A percentile compares a stretch with the other conserved stretches of the same genome.
Evolutionary conservation across 306 rosid species (phyloP).

Genomic region (Spatholobus suberectus): DNA sequence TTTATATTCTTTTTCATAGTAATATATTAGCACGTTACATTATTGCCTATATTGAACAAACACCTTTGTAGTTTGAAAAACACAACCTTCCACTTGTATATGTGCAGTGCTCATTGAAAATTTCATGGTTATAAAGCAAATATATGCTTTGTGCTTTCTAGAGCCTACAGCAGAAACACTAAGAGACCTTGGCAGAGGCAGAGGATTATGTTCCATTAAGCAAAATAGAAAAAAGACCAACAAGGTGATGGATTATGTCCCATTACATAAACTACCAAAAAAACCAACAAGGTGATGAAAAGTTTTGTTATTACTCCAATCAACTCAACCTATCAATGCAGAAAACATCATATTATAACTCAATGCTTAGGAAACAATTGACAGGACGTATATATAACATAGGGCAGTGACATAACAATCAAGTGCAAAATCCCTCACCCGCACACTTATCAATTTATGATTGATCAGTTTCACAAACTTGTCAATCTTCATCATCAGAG

Average conservation of each 20-base stretch:
- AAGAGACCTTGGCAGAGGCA: neutral
- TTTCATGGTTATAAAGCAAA: neutral
- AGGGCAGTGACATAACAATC: constrained; percentile 31
- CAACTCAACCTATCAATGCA: neutral
- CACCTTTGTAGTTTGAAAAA: neutral
- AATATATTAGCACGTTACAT: neutral
- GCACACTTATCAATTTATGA: constrained; percentile 14
- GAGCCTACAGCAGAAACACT: constrained; percentile 2
- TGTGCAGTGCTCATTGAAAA: neutral
- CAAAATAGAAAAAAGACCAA: neutral
- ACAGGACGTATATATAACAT: neutral
- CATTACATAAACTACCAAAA: neutral
- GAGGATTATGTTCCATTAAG: neutral
- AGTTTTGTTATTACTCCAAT: neutral
- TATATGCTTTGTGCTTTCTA: neutral
- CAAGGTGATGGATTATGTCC: neutral
- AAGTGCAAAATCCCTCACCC: constrained; percentile 24
- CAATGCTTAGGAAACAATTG: neutral
- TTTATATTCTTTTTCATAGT: neutral
- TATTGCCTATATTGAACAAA: neutral
- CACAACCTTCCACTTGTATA: neutral
- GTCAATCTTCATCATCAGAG: constrained; percentile 81
- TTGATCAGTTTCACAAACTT: constrained; percentile 8
- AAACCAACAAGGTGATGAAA: neutral
- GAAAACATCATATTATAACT: neutral